phyloP scores from a whole-genome alignment of 2,329 filamentous ascomycete genomes.

The Botrytis medusae region DNA sequence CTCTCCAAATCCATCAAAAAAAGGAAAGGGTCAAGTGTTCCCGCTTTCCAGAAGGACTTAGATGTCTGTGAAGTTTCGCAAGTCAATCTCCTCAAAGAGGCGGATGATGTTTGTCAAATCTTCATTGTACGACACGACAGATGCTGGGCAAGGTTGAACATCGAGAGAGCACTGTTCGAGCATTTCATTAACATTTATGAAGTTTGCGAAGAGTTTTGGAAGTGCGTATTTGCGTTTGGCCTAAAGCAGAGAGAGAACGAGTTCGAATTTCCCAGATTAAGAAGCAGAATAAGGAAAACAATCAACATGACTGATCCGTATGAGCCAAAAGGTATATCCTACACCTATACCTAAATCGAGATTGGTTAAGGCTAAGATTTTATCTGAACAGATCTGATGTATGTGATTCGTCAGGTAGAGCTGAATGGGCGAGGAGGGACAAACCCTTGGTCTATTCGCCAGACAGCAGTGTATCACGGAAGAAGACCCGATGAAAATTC shows the following conservation, averaged over 20 bases:
- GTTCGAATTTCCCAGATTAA: slow-evolving; percentile 30
- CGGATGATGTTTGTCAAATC: too few relatives aligned
- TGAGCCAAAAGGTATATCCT: neutral
- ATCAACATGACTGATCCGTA: neutral
- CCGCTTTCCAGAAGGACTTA: too few relatives aligned
- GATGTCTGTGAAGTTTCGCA: too few relatives aligned
- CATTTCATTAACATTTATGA: slow-evolving; percentile 23
- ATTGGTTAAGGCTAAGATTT: neutral
- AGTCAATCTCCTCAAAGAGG: too few relatives aligned
- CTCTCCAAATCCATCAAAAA: too few relatives aligned
- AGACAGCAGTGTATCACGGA: slow-evolving; percentile 42
- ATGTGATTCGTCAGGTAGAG: slow-evolving; percentile 30
- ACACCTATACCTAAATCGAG: neutral
- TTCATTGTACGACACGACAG: neutral
- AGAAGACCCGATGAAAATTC: neutral
- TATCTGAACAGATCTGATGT: slow-evolving; percentile 24
- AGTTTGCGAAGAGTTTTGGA: slow-evolving; percentile 29
- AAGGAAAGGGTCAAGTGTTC: too few relatives aligned
- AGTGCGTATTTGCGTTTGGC: slow-evolving; percentile 30
- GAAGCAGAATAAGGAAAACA: neutral
- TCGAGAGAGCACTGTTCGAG: slow-evolving; percentile 24
- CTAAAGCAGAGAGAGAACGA: slow-evolving; percentile 30
- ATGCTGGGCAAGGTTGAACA: slow-evolving; percentile 28
- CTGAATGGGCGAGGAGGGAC: slow-evolving; percentile 21
- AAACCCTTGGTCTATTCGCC: slow-evolving; percentile 42